Percentiles rank a stretch among this genome's conserved stretches.
Evolutionary conservation across 139 green algal genomes (phyloP).

Genomic region (Closterium sp.): DNA sequence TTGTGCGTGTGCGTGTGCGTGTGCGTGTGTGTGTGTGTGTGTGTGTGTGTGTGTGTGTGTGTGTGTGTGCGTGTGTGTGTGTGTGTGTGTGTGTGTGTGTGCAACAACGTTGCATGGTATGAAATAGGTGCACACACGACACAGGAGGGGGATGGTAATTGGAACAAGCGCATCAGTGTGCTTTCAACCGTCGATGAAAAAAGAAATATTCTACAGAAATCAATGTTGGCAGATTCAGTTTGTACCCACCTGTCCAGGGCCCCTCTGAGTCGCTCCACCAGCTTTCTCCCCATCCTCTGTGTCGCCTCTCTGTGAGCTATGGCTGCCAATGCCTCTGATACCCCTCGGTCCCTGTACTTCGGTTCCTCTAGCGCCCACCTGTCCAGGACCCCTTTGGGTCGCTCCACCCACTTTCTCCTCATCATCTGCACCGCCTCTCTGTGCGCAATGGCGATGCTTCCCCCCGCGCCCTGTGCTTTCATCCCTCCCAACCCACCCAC

Average conservation of each 20-base stretch:
- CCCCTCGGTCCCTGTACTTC: constrained; percentile 35
- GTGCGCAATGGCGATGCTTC: constrained; percentile 73
- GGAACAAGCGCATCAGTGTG: no score
- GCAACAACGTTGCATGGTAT: no score
- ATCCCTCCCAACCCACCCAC: not conserved
- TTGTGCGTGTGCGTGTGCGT: no score
- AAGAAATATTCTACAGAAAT: no score
- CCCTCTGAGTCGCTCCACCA: constrained; percentile 46
- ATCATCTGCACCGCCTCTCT: constrained; percentile 39
- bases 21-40: no score
- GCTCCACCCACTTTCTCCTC: constrained; percentile 35
- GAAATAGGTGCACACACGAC: no score
- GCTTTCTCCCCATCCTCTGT: constrained; percentile 16
- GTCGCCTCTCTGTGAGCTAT: constrained; percentile 68
- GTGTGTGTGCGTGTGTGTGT: no score
- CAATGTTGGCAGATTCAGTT: no score
- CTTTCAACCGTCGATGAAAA: no score
- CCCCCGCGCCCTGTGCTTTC: not conserved
- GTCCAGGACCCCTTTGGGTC: constrained; percentile 45
- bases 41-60: no score
- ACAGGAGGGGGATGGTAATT: no score
- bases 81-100: no score
- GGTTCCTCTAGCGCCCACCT: not conserved
- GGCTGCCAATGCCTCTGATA: not conserved
- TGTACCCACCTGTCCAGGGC: constrained; percentile 33